phyloP scores from a whole-genome alignment of 2,329 filamentous ascomycete species.

The Alternaria atra region DNA sequence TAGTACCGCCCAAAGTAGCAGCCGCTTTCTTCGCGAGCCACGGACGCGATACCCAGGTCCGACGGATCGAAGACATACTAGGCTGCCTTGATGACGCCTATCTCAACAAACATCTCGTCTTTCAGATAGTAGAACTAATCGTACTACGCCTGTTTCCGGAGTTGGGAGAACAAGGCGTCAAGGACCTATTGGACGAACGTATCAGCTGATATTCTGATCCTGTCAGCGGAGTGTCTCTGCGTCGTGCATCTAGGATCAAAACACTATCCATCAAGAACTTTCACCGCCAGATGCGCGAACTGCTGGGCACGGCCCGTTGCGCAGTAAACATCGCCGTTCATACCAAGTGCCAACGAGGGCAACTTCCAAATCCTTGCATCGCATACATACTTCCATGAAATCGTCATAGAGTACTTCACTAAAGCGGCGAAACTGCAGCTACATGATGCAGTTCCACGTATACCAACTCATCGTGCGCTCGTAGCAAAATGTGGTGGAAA shows the following conservation, averaged over 20 bases:
- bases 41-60: constrained; percentile 64
- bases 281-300: constrained; percentile 33
- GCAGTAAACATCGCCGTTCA: constrained; percentile 14
- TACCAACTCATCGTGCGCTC: constrained; percentile 42
- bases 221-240: neutral
- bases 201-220: constrained; percentile 52
- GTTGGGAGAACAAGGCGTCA: constrained; percentile 74
- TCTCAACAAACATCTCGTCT: constrained; percentile 92
- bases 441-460: constrained; percentile 24
- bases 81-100: constrained; percentile 82
- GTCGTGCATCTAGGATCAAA: constrained; percentile 15
- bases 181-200: constrained; percentile 78
- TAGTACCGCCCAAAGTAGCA: constrained; percentile 58
- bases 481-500: constrained; percentile 28
- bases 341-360: constrained; percentile 5
- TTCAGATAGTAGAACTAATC: constrained; percentile 80
- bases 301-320: constrained; percentile 19
- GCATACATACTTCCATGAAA: constrained; percentile 10
- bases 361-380: constrained; percentile 6
- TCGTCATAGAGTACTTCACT: neutral
- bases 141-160: constrained; percentile 88
- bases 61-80: constrained; percentile 68
- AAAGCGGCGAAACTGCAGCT: constrained; percentile 12
- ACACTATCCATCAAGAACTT: constrained; percentile 23
- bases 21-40: constrained; percentile 41